Conservation (phyloP, 2,329 filamentous ascomycete species). For the Xylaria sp. region DNA sequence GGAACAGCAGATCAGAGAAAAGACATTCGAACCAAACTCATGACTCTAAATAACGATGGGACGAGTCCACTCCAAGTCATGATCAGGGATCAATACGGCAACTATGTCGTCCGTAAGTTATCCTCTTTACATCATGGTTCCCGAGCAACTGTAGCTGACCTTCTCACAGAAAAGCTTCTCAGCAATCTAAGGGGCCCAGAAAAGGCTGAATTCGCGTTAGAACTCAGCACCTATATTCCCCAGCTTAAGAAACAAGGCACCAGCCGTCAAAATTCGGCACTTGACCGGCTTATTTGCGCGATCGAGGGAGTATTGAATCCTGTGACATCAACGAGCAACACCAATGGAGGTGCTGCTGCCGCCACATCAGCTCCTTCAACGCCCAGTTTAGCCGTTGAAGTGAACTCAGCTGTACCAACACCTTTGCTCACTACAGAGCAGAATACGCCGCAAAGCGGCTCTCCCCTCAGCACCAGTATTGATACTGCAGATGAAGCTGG, state of each 20-base stretch:
- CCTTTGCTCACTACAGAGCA: conserved; percentile 74
- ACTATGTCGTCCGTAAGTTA: conserved; percentile 93
- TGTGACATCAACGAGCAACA: not conserved
- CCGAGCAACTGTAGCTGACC: conserved; percentile 41
- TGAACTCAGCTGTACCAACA: conserved; percentile 67
- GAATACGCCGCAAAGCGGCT: conserved; percentile 75
- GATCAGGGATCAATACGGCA: conserved; percentile 92
- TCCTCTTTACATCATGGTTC: not conserved
- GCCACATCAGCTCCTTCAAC: conserved; percentile 44
- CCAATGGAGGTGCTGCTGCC: conserved; percentile 25
- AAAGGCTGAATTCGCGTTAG: conserved; percentile 61
- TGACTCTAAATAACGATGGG: conserved; percentile 69
- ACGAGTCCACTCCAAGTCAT: conserved; percentile 76
- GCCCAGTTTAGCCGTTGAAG: conserved; percentile 57
- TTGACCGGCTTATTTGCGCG: conserved; percentile 65
- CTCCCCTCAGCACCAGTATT: conserved; percentile 70
- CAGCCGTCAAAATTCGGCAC: conserved; percentile 72
- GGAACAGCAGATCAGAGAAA: conserved; percentile 75
- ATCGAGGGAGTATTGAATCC: conserved; percentile 21
- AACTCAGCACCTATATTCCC: conserved; percentile 71
- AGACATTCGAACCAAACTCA: conserved; percentile 73
- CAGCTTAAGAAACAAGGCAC: conserved; percentile 71
- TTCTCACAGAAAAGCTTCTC: conserved; percentile 78
- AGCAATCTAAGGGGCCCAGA: conserved; percentile 69
- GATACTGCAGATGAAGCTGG: conserved; percentile 60